These are phyloP conservation scores for Funneliformis geosporum DNA, from an alignment of 192 early-diverging fungal genomes.

Conservation along the genomic window DNA sequence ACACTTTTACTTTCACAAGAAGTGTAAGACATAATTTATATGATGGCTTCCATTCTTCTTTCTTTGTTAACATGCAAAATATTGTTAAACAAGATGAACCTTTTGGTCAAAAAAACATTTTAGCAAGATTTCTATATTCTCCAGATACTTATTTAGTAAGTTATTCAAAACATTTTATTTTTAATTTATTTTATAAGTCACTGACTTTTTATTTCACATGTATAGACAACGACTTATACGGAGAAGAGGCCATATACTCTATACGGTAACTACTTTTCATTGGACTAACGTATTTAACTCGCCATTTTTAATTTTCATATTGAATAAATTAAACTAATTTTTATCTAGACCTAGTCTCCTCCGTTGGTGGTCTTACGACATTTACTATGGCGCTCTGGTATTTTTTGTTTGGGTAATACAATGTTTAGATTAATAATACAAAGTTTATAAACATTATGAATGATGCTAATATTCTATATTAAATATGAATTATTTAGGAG, in stretches of 20 bases:
- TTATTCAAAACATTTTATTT: neutral
- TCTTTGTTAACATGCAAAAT: conserved; percentile 4
- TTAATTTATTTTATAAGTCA: neutral
- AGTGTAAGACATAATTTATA: neutral
- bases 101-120: neutral
- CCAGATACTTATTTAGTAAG: neutral
- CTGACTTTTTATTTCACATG: neutral
- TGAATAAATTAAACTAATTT: too few relatives aligned
- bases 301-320: too few relatives aligned
- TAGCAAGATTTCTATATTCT: neutral
- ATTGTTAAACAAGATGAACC: neutral
- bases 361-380: neutral
- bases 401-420: neutral
- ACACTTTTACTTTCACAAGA: neutral
- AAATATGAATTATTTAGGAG: neutral
- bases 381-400: neutral
- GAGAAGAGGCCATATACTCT: neutral
- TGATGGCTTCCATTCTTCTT: neutral
- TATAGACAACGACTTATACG: neutral
- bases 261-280: neutral
- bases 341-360: neutral
- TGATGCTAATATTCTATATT: too few relatives aligned
- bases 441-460: too few relatives aligned
- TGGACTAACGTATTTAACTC: too few relatives aligned
- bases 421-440: too few relatives aligned